These are phyloP conservation scores for Hura crepitans DNA, from an alignment of 441 rosid species.

Conservation along the genomic window DNA sequence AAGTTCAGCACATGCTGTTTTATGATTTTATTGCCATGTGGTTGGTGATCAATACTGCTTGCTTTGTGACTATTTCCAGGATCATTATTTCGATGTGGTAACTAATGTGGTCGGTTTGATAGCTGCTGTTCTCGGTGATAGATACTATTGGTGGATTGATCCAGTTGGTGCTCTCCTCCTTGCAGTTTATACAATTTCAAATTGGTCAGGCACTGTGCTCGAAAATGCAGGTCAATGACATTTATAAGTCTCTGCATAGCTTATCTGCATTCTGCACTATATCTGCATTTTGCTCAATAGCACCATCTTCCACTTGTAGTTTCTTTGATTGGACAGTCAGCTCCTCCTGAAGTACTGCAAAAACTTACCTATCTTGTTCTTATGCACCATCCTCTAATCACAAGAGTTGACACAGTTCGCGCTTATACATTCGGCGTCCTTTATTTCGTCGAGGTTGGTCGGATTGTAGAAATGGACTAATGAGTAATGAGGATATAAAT, in stretches of 20 bases:
- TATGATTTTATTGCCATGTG: neutral
- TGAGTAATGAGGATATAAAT: neutral
- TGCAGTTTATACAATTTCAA: conserved; percentile 66
- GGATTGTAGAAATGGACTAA: neutral
- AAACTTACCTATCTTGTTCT: conserved; percentile 63
- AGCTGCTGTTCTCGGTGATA: conserved; percentile 74
- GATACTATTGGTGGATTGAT: conserved; percentile 73
- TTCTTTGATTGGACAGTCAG: conserved; percentile 67
- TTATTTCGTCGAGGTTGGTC: conserved; percentile 72
- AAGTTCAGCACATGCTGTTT: neutral
- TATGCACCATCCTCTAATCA: conserved; percentile 47
- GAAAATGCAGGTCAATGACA: conserved; percentile 63
- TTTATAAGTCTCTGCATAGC: neutral
- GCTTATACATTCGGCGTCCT: conserved; percentile 83
- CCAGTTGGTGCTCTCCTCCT: conserved; percentile 71
- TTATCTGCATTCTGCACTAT: neutral
- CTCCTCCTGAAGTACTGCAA: conserved; percentile 68
- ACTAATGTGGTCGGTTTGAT: conserved; percentile 71
- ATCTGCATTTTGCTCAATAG: neutral
- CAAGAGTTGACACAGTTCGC: conserved; percentile 64
- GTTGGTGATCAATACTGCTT: neutral
- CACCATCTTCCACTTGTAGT: conserved; percentile 32
- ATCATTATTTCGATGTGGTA: conserved; percentile 76
- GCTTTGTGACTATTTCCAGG: conserved; percentile 37
- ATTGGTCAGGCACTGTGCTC: conserved; percentile 78